Evolutionary conservation across 257 asterid genomes (phyloP), one percentile per base, ranked within the genome.

Genomic region (Solanum chilense): DNA sequence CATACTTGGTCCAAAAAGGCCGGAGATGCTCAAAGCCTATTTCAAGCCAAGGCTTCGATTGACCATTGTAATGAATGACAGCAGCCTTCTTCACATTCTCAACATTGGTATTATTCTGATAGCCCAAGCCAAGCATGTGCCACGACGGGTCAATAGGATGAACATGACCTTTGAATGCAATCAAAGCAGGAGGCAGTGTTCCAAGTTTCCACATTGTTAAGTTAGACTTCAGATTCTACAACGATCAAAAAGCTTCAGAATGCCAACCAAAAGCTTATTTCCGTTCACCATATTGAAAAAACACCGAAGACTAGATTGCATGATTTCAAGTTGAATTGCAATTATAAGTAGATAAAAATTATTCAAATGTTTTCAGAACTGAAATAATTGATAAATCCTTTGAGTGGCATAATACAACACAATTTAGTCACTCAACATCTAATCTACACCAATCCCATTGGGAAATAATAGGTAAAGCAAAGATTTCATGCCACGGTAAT

Each of bases 61-160:
- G 99, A 82, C 99, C 99, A 69, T 97, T 97, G 93, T 95, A 97
- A 92, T 97, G 99, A 90, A 97, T 97, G 56, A 95, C 99, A 3
- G 99, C 98, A 74, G 99, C 98, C 89, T 93, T 94, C 84, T 93
- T 93, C 90, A 95, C 94, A 82, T 85, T 92, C 86, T 94, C 98
- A 31, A 95, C 52, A 84, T 91, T 94, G 87, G 99, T 95, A 60
- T 91, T 95, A 58, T 91, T 95, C 93, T 97, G 99, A 91, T 97
- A 97, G 58, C 99, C 99, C 94, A 97, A 92, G 45, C 99, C 99
- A 89, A 97, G 99, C 99, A 97, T 93, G 96, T 97, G 99, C 99
- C 99, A 97, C 35, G 94, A 93, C 47, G 98, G 93, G 71, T 97
- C 98, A 33, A 97, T 96, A 42, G 99, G 96, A 88, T 93, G 96